Conservation (phyloP, 495 filamentous ascomycete genomes). For the Xylaria cubensis region DNA sequence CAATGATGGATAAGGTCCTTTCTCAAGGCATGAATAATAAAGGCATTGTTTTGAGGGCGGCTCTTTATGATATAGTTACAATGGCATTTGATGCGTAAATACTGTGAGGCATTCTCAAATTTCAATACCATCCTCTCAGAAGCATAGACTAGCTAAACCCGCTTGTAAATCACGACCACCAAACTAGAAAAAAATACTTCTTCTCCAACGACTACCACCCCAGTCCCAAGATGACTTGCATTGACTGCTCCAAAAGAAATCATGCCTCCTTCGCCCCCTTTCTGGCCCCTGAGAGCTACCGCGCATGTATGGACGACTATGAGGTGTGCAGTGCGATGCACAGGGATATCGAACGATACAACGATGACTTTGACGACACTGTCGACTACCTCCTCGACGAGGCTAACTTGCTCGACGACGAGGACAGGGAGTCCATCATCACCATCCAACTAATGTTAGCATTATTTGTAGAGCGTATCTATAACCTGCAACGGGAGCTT, state of each 20-base stretch:
- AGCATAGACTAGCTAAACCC: background rate
- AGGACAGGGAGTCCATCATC: background rate
- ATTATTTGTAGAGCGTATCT: background rate
- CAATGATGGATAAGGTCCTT: background rate
- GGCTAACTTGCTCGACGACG: background rate
- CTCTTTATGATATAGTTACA: background rate
- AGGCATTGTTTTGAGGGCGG: background rate
- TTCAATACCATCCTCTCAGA: background rate
- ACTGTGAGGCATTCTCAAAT: background rate
- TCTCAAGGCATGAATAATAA: background rate
- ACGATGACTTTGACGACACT: background rate
- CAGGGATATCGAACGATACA: slow-evolving; percentile 7
- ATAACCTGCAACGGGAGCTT: slow-evolving; percentile 5
- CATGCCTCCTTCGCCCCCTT: background rate
- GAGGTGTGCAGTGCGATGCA: slow-evolving; percentile 1
- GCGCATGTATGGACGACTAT: slow-evolving; percentile 4
- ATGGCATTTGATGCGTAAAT: background rate
- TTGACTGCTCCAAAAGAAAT: background rate
- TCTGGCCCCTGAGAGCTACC: background rate
- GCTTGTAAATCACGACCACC: background rate
- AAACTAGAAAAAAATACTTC: background rate
- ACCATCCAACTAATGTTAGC: background rate
- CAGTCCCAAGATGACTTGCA: background rate
- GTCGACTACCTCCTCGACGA: background rate
- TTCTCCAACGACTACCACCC: background rate